Percentiles rank a stretch among this genome's conserved stretches.
These are phyloP conservation scores for Simplicillium aogashimaense DNA, from an alignment of 2,329 filamentous ascomycete genomes.

Conservation along the genomic window DNA sequence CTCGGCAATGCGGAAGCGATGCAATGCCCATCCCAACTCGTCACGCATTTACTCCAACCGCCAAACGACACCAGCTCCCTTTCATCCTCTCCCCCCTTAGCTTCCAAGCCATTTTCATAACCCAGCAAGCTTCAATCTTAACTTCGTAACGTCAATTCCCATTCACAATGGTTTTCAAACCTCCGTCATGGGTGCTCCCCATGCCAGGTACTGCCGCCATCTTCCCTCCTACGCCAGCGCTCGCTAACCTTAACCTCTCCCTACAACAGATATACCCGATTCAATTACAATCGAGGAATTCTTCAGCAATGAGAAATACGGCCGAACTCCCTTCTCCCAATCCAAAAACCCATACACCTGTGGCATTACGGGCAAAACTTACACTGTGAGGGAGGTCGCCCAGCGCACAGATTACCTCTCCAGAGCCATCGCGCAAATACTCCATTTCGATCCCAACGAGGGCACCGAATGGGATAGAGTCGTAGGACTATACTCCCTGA, in stretches of 20 bases:
- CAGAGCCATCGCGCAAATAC: slow-evolving; percentile 57
- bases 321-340: slow-evolving; percentile 50
- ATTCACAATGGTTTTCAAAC: slow-evolving; percentile 41
- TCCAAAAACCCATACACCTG: slow-evolving; percentile 68
- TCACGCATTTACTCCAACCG: too few species aligned
- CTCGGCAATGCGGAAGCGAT: too few species aligned
- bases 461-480: slow-evolving; percentile 78
- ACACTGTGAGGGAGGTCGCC: slow-evolving; percentile 51
- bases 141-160: neutral
- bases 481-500: slow-evolving; percentile 66
- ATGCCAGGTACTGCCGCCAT: slow-evolving; percentile 37
- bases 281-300: slow-evolving; percentile 67
- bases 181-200: slow-evolving; percentile 51
- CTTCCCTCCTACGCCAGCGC: slow-evolving; percentile 5
- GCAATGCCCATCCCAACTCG: too few species aligned
- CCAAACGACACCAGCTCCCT: too few species aligned
- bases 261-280: slow-evolving; percentile 51
- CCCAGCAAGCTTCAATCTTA: slow-evolving; percentile 11
- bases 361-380: slow-evolving; percentile 60
- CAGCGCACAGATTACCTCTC: slow-evolving; percentile 58
- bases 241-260: slow-evolving; percentile 1
- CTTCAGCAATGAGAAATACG: slow-evolving; percentile 62
- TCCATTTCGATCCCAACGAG: slow-evolving; percentile 60
- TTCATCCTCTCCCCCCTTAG: too few species aligned
- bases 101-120: too few species aligned